phyloP scores from a whole-genome alignment of 345 rosid species.

The Euphorbia pulcherrima region DNA sequence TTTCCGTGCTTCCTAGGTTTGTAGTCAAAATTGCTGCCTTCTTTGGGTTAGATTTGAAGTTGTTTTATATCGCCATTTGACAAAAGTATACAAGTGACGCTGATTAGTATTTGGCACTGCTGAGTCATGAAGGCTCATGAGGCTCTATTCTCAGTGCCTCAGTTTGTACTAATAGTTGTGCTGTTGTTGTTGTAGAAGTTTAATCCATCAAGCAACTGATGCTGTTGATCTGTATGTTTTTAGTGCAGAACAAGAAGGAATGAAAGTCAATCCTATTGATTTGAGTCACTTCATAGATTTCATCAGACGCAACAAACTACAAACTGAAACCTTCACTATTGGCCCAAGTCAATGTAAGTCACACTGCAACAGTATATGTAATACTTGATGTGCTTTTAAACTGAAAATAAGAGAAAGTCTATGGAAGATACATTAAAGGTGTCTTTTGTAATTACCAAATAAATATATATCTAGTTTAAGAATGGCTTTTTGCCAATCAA shows the following conservation, averaged over 20 bases:
- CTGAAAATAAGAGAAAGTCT: too few relatives aligned
- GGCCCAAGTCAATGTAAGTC: constrained; percentile 68
- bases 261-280: constrained; percentile 53
- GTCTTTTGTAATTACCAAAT: not conserved
- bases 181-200: too few relatives aligned
- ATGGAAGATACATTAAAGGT: not conserved
- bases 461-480: not conserved
- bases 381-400: not conserved
- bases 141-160: too few relatives aligned
- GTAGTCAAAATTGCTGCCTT: too few relatives aligned
- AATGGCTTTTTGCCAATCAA: not conserved
- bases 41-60: too few relatives aligned
- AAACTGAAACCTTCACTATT: constrained; percentile 58
- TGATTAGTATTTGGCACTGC: too few relatives aligned
- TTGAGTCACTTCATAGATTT: constrained; percentile 56
- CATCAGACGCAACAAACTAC: constrained; percentile 60
- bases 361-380: not conserved
- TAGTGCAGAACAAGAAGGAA: constrained; percentile 74
- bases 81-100: too few relatives aligned
- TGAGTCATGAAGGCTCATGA: too few relatives aligned
- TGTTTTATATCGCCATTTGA: too few relatives aligned
- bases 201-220: too few relatives aligned
- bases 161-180: too few relatives aligned
- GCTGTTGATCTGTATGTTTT: constrained; percentile 15
- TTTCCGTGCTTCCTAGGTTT: too few relatives aligned